phyloP scores from a whole-genome alignment of 2,329 filamentous ascomycete species.

The Gnomoniopsis smithogilvyi region DNA sequence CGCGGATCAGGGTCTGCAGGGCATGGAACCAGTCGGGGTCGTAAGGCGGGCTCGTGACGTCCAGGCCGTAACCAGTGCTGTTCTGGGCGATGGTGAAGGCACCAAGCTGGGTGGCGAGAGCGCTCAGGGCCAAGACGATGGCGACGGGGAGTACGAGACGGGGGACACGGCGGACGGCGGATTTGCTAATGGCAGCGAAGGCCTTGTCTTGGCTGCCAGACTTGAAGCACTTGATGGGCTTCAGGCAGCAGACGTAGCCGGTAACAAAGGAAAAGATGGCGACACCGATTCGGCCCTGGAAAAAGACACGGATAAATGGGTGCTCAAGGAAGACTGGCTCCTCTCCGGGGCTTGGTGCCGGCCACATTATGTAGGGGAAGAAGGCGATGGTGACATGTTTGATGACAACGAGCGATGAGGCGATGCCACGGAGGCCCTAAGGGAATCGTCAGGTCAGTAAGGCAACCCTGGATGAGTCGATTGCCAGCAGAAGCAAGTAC shows the following conservation, averaged over 20 bases:
- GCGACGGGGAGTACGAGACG: constrained; percentile 16
- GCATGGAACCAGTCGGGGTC: constrained; percentile 13
- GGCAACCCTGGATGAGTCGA: background rate
- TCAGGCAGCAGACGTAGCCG: constrained; percentile 16
- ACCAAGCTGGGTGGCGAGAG: constrained; percentile 16
- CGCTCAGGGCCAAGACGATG: constrained; percentile 14
- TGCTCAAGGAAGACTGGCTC: constrained; percentile 12
- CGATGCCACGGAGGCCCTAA: constrained; percentile 18
- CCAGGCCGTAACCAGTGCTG: constrained; percentile 15
- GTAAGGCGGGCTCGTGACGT: constrained; percentile 14
- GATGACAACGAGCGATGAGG: constrained; percentile 18
- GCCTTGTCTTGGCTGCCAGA: constrained; percentile 17
- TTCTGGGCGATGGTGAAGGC: constrained; percentile 14
- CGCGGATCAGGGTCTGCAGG: constrained; percentile 6
- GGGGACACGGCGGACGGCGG: constrained; percentile 17
- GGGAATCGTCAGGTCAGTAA: background rate
- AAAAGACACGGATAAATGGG: constrained; percentile 16
- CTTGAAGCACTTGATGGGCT: constrained; percentile 15
- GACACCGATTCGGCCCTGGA: constrained; percentile 18
- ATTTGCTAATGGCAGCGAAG: constrained; percentile 18
- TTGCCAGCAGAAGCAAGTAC: background rate
- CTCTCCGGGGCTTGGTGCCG: constrained; percentile 9
- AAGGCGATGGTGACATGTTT: constrained; percentile 17
- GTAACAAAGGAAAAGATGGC: constrained; percentile 19
- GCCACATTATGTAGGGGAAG: constrained; percentile 18